Evolutionary conservation across 495 filamentous ascomycete genomes (phyloP), one percentile per base, ranked within the genome.

Genomic region (Talaromyces stipitatus): DNA sequence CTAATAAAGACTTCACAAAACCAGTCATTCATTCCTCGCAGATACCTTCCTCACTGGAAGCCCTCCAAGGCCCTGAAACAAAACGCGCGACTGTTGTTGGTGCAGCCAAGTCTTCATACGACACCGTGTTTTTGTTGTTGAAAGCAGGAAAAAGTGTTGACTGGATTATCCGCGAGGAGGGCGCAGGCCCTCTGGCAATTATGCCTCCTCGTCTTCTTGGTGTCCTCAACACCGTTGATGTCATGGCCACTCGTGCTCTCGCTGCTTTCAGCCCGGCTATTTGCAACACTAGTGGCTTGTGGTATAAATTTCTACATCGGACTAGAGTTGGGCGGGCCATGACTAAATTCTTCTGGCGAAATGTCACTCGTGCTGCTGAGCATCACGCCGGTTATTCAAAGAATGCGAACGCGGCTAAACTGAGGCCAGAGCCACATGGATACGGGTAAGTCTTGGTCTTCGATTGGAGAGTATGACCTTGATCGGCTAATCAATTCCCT

Each of bases 91-190:
- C 60, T 7, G 66, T 69, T 14, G 20, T 63, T 12, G 64, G 64
- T 12, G 64, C 54, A 0, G 57, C 64, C n/a, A 69, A 69, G 48
- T 69, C 66, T n/a, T 60, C 64, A 0, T 69, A 62, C 28, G 66
- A 69, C 20, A 56, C 62, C 0, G 56, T 65, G 0, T 69, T 62
- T 33, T 43, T 65, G 8, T 52, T 66, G 4, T 41, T 56, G 20
- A 33, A 32, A 22, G 60, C 62, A 4, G 77, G 77, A 2, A 78
- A 78, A 58, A 63, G 70, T 32, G 84, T 94, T 0, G 72, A 88
- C 54, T 89, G 85, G 88, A 74, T 92, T 0, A 89, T 95, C 51
- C 76, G 89, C 53, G 79, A 83, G 22, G 81, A 76, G 7, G 87
- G 87, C 2, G 76, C 82, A 58, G 87, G 86, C 0, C 81, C 61